Conservation (phyloP, 2,329 filamentous ascomycete genomes). For the Penicillium griseofulvum region DNA sequence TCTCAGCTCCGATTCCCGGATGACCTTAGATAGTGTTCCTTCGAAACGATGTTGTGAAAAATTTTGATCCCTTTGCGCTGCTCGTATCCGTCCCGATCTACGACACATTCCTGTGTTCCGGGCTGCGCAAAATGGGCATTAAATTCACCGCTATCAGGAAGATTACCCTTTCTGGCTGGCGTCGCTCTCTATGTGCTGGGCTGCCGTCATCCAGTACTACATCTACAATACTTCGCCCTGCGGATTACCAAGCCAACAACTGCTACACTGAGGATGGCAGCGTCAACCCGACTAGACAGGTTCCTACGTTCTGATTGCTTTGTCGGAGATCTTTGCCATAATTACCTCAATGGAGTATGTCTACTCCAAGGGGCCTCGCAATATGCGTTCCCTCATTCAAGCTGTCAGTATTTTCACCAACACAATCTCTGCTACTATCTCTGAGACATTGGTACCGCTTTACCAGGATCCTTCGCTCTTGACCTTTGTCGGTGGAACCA, state of each 20-base stretch:
- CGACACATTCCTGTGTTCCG: background rate
- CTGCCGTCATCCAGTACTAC: background rate
- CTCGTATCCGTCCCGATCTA: background rate
- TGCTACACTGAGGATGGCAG: background rate
- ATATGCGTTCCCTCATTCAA: slow-evolving; percentile 73
- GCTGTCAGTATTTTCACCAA: slow-evolving; percentile 55
- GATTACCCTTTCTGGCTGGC: background rate
- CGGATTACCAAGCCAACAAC: background rate
- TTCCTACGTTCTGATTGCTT: background rate
- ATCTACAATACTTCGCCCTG: background rate
- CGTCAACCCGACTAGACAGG: background rate
- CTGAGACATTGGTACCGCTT: background rate
- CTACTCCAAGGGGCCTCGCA: slow-evolving; percentile 72
- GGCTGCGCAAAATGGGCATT: background rate
- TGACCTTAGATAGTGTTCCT: slow-evolving; percentile 40
- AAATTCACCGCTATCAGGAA: background rate
- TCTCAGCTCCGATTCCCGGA: slow-evolving; percentile 53
- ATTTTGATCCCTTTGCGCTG: background rate
- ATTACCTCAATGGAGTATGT: slow-evolving; percentile 71
- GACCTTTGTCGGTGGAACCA: slow-evolving; percentile 32
- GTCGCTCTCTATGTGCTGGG: background rate
- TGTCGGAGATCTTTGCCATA: slow-evolving; percentile 44
- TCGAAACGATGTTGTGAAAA: background rate
- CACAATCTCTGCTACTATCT: background rate
- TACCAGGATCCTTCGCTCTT: background rate